Conservation (phyloP, 345 rosid species). For the Brassica incana region DNA sequence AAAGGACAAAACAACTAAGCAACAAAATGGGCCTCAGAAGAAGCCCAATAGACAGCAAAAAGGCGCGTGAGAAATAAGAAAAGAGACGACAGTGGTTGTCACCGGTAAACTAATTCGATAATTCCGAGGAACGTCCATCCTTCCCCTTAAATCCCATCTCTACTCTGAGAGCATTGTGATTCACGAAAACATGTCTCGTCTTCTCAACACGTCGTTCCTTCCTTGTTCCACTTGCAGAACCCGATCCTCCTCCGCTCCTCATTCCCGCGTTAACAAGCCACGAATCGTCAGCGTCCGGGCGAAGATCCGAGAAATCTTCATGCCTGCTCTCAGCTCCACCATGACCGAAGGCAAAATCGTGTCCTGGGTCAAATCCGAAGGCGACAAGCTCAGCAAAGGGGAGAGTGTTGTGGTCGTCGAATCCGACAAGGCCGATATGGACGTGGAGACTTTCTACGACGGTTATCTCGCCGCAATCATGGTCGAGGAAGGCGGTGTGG, state of each 20-base stretch:
- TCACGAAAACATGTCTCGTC: slow-evolving; percentile 55
- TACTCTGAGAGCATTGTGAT: background rate
- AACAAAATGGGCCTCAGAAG: background rate
- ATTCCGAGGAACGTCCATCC: slow-evolving; percentile 42
- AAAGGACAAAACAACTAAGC: no score
- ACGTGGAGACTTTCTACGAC: slow-evolving; percentile 94
- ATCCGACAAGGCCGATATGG: slow-evolving; percentile 98
- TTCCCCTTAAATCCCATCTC: background rate
- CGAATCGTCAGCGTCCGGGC: slow-evolving; percentile 45
- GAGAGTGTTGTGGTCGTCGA: slow-evolving; percentile 96
- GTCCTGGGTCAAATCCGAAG: slow-evolving; percentile 89
- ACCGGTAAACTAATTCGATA: slow-evolving; percentile 63
- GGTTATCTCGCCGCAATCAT: slow-evolving; percentile 86
- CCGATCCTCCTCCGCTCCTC: slow-evolving; percentile 31
- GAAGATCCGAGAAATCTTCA: slow-evolving; percentile 94
- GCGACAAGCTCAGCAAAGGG: slow-evolving; percentile 84
- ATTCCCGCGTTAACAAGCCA: slow-evolving; percentile 21
- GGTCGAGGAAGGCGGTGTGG: slow-evolving; percentile 94
- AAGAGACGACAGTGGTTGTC: background rate
- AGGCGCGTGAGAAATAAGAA: background rate
- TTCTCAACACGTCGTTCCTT: slow-evolving; percentile 62
- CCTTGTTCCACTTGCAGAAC: slow-evolving; percentile 41
- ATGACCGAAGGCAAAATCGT: slow-evolving; percentile 98
- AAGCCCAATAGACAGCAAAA: background rate
- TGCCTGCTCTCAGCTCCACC: slow-evolving; percentile 99